Evolutionary conservation across 495 filamentous ascomycete species (phyloP), one percentile per base, ranked within the genome.

Genomic region (Penicillium bialowiezense): DNA sequence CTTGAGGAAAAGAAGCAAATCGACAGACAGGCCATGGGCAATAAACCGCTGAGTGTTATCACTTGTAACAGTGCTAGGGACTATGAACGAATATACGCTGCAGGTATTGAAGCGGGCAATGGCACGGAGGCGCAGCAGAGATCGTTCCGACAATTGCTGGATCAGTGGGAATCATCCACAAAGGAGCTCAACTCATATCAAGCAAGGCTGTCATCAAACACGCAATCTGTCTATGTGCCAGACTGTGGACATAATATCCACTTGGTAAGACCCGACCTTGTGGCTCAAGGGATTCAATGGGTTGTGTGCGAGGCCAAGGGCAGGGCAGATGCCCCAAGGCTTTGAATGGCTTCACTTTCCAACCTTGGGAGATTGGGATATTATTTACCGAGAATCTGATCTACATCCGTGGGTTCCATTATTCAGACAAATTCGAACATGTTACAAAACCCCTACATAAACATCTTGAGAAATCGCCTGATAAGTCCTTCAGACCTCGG

Each of bases 201-300:
- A 63, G 47, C 79, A 26, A 52, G 54, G 15, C 58, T 78, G 26
- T 71, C 70, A 0, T 55, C 54, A 26, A 61, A 31, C 0, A 67
- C 60, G 34, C 61, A 67, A 35, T 65, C 70, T 17, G 60, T 73
- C 15, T 55, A 71, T 31, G 14, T 78, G 3, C 55, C 67, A 5
- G 74, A 72, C 17, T 76, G 71, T 53, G 76, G 76, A 15, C 77
- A 81, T 55, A 61, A 78, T 63, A 65, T 81, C 10, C 69, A 77
- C 49, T 41, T 74, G 17, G 52, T 71, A 5, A 63, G 71, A 7
- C 76, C 75, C 26, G 76, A 77, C 40, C 63, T 76, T 10, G 64
- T 81, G 41, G 73, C 68, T 0, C 53, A 54, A 17, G 74, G 74
- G 55, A 65, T 79, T 7, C 45, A 41, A 50, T 81, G 77, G 76